Evolutionary conservation across 192 early-diverging fungal genomes (phyloP).

Genomic region (Coemansia sp.): DNA sequence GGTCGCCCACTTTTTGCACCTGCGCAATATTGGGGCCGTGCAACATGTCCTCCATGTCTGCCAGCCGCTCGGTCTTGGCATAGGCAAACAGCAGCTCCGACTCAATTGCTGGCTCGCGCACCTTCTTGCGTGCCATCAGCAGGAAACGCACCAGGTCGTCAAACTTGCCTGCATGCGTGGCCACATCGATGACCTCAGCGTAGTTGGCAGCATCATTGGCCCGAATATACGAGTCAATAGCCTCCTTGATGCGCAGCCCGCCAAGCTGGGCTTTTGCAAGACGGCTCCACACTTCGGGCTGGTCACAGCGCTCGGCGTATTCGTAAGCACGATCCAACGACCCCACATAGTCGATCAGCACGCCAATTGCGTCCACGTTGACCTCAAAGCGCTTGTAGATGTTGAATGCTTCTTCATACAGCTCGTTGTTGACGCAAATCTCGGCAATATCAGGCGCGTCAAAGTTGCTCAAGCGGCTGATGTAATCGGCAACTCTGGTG

Average conservation of each 20-base stretch:
- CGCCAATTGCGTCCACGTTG: conserved; percentile 82
- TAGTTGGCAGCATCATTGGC: conserved; percentile 90
- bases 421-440: conserved; percentile 82
- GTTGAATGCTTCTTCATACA: conserved; percentile 94
- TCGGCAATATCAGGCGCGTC: conserved; percentile 98
- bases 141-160: conserved; percentile 95
- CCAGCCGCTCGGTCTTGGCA: conserved; percentile 89
- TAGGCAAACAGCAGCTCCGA: conserved; percentile 93
- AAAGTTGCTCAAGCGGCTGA: conserved; percentile 92
- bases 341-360: conserved; percentile 89
- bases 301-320: conserved; percentile 90
- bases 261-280: conserved; percentile 94
- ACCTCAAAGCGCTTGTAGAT: conserved; percentile 96
- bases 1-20: conserved; percentile 89
- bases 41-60: conserved; percentile 94
- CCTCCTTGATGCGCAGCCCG: conserved; percentile 85
- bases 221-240: conserved; percentile 96
- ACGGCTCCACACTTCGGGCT: conserved; percentile 91
- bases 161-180: conserved; percentile 81
- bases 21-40: conserved; percentile 91
- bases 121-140: conserved; percentile 91
- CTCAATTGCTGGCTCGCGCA: conserved; percentile 94
- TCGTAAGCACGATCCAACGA: conserved; percentile 95
- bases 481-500: conserved; percentile 91
- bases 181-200: conserved; percentile 81